Conservation (phyloP, 176 grass and related monocot genomes). For the Cocos nucifera region DNA sequence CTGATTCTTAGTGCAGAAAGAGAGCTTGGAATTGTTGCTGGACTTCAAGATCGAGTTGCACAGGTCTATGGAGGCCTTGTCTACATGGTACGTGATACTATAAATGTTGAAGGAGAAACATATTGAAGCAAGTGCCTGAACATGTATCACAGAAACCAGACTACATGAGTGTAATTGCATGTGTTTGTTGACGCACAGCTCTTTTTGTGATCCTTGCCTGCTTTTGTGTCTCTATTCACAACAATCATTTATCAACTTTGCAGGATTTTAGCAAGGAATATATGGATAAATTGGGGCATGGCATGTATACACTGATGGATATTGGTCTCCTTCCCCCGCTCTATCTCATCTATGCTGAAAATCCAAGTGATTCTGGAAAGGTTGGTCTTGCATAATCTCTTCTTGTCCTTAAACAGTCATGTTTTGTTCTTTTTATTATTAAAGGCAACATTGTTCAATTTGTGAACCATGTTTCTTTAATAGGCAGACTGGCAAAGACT, state of each 20-base stretch:
- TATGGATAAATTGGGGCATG: conserved; percentile 75
- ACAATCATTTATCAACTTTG: not conserved
- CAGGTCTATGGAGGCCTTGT: conserved; percentile 82
- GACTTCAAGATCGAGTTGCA: conserved; percentile 72
- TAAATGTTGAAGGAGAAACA: not conserved
- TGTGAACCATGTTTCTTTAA: no score
- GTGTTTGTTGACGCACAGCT: no score
- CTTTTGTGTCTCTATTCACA: no score
- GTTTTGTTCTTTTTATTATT: no score
- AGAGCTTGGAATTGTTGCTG: conserved; percentile 90
- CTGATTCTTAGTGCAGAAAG: conserved; percentile 66
- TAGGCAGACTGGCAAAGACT: no score
- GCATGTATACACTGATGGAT: conserved; percentile 52
- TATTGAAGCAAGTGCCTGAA: no score
- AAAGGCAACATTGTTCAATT: no score
- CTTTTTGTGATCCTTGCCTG: no score
- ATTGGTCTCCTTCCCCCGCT: conserved; percentile 53
- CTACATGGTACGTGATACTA: conserved; percentile 41
- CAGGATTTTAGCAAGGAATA: conserved; percentile 80
- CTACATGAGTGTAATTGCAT: no score
- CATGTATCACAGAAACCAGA: no score
- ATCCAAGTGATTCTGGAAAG: conserved; percentile 92
- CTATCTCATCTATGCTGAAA: conserved; percentile 69
- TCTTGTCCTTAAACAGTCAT: no score
- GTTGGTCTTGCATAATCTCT: conserved; percentile 22